Evolutionary conservation across 2,329 filamentous ascomycete genomes (phyloP).

Genomic region (Meredithiella fracta): DNA sequence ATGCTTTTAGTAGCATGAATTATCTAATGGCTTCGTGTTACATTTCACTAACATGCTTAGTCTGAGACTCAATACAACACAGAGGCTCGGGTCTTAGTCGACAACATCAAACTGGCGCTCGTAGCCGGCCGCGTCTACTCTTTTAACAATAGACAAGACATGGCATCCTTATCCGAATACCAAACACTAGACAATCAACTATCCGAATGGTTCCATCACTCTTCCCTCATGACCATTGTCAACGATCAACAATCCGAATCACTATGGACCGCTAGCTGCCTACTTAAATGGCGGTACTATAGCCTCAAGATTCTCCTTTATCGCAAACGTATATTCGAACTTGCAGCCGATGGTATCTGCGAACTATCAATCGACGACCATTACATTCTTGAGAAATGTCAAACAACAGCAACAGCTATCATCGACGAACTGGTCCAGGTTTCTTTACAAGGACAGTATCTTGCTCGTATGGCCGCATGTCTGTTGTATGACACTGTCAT

Average conservation of each 20-base stretch:
- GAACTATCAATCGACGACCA: constrained; percentile 40
- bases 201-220: constrained; percentile 53
- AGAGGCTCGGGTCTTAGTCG: constrained; percentile 18
- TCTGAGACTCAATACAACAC: neutral
- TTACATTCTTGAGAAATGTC: constrained; percentile 50
- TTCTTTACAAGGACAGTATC: constrained; percentile 57
- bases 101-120: constrained; percentile 66
- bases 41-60: neutral
- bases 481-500: constrained; percentile 67
- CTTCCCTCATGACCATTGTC: constrained; percentile 49
- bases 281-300: constrained; percentile 73
- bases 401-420: constrained; percentile 50
- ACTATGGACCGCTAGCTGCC: constrained; percentile 50
- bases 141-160: constrained; percentile 24
- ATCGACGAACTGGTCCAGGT: constrained; percentile 50
- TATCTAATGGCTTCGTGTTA: neutral
- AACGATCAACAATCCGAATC: constrained; percentile 53
- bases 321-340: constrained; percentile 52
- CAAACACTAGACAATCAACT: constrained; percentile 52
- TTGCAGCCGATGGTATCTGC: constrained; percentile 33
- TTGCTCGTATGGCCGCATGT: constrained; percentile 67
- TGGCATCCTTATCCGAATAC: constrained; percentile 49
- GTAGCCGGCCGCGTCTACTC: constrained; percentile 67
- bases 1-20: neutral
- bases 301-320: constrained; percentile 64